These are phyloP conservation scores for Beauveria australis DNA, from an alignment of 2,329 filamentous ascomycete species.

Conservation along the genomic window DNA sequence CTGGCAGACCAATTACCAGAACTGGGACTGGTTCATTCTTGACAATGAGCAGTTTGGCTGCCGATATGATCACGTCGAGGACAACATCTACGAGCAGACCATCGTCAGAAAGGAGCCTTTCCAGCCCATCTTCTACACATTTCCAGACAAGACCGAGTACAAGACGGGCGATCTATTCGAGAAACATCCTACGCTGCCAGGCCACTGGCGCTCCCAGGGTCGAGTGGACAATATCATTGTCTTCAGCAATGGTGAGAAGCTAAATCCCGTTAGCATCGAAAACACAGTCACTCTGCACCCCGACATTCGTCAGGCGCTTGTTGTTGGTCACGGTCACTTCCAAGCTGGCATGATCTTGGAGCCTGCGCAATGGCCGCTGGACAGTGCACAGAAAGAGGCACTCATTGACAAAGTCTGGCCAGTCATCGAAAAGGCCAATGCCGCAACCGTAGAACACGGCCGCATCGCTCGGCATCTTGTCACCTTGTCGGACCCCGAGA, in stretches of 20 bases:
- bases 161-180: constrained; percentile 32
- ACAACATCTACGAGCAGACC: constrained; percentile 30
- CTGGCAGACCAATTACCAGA: constrained; percentile 21
- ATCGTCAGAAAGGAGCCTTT: constrained; percentile 26
- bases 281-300: constrained; percentile 29
- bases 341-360: constrained; percentile 42
- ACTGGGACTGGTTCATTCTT: constrained; percentile 35
- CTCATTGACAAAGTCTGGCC: constrained; percentile 38
- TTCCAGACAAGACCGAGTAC: constrained; percentile 27
- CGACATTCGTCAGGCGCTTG: constrained; percentile 31
- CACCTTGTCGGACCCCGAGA: constrained; percentile 28
- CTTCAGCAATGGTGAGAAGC: constrained; percentile 42
- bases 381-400: constrained; percentile 14
- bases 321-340: constrained; percentile 38
- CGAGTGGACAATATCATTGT: constrained; percentile 38
- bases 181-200: constrained; percentile 28
- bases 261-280: constrained; percentile 38
- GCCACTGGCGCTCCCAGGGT: constrained; percentile 22
- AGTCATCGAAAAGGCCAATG: constrained; percentile 32
- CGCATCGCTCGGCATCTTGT: constrained; percentile 34
- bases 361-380: constrained; percentile 23
- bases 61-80: constrained; percentile 29
- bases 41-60: constrained; percentile 29
- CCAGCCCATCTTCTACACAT: constrained; percentile 29
- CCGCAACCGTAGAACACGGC: constrained; percentile 36